phyloP scores from a whole-genome alignment of 106 monocot species.

The Phalaenopsis equestris region DNA sequence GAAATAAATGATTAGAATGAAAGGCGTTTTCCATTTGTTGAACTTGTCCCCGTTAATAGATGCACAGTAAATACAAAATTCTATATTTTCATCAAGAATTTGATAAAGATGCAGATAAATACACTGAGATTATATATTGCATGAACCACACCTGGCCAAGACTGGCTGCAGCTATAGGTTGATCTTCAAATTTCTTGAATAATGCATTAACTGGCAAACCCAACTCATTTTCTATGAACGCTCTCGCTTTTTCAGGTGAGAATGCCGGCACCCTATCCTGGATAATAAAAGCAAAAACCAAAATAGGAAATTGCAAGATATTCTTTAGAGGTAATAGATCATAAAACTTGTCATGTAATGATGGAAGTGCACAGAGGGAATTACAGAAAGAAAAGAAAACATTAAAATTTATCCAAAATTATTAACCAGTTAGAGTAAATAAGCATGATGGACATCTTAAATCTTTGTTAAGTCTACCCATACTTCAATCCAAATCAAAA shows the following conservation, averaged over 20 bases:
- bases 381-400: not conserved
- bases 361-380: not conserved
- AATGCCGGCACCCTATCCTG: conserved; percentile 98
- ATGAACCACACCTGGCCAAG: conserved; percentile 80
- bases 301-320: not conserved
- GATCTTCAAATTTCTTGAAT: conserved; percentile 88
- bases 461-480: not conserved
- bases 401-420: not conserved
- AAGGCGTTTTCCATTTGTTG: not conserved
- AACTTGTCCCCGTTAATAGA: not conserved
- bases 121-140: not conserved
- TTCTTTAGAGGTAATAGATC: not conserved
- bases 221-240: conserved; percentile 71
- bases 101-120: not conserved
- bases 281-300: conserved; percentile 1
- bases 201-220: conserved; percentile 64
- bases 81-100: not conserved
- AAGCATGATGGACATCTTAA: not conserved
- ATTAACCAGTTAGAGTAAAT: not conserved
- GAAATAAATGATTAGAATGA: not conserved
- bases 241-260: conserved; percentile 74
- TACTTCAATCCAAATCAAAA: not conserved
- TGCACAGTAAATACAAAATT: not conserved
- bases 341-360: not conserved
- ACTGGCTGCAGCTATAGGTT: conserved; percentile 92